These are phyloP conservation scores for Pichia sp. DNA, from an alignment of 1,139 yeast genomes.

Conservation along the genomic window DNA sequence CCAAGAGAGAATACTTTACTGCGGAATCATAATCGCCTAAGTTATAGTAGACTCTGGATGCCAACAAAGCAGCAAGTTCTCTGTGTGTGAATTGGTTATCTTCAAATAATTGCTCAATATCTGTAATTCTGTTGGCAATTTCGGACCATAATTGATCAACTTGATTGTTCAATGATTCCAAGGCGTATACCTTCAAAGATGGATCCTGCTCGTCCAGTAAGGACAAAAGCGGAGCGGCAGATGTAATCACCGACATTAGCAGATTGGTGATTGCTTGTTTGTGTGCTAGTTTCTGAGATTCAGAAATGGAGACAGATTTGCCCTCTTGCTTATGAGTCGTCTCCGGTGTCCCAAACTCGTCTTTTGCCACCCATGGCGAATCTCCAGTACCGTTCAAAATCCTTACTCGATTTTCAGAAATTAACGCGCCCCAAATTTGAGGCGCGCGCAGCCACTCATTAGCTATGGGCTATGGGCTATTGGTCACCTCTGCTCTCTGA, in stretches of 20 bases:
- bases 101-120: constrained; percentile 85
- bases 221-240: constrained; percentile 89
- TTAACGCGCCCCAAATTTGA: no score
- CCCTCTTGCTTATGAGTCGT: no score
- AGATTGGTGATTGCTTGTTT: no score
- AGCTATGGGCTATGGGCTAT: no score
- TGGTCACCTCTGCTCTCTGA: no score
- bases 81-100: constrained; percentile 66
- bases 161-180: constrained; percentile 68
- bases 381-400: no score
- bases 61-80: constrained; percentile 81
- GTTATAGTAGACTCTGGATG: constrained; percentile 92
- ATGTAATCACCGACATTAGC: constrained; percentile 34
- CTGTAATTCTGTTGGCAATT: constrained; percentile 82
- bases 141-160: constrained; percentile 98
- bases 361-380: constrained; percentile 1
- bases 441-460: no score
- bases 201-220: constrained; percentile 77
- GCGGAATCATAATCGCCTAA: constrained; percentile 91
- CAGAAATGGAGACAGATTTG: no score
- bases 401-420: no score
- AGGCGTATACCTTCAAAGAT: constrained; percentile 74
- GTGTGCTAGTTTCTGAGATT: no score
- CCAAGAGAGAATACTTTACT: constrained; percentile 79
- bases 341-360: no score